Percentiles rank a stretch among this genome's conserved stretches.
These are phyloP conservation scores for Cladosporium sphaerospermum DNA, from an alignment of 2,329 filamentous ascomycete genomes.

Conservation along the genomic window DNA sequence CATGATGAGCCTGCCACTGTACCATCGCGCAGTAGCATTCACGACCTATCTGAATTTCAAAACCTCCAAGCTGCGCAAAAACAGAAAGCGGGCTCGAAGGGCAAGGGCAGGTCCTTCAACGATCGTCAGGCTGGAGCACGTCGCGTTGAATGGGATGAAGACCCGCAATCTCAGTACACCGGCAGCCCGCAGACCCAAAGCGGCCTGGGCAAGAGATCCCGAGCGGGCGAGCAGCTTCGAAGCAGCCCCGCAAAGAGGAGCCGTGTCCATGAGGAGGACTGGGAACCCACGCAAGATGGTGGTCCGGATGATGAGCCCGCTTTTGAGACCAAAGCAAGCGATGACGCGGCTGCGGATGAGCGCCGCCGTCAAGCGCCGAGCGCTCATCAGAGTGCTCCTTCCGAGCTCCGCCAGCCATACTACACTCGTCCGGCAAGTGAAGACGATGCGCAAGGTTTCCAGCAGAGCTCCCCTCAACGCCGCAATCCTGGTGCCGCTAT, in stretches of 20 bases:
- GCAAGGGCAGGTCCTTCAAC: slow-evolving; percentile 27
- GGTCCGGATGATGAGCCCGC: slow-evolving; percentile 19
- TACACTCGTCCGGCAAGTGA: neutral
- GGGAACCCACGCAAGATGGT: slow-evolving; percentile 30
- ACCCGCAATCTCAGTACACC: slow-evolving; percentile 20
- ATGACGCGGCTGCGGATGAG: slow-evolving; percentile 23
- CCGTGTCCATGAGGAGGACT: slow-evolving; percentile 27
- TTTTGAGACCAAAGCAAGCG: slow-evolving; percentile 38
- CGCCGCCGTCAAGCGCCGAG: slow-evolving; percentile 33
- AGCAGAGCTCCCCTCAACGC: slow-evolving; percentile 19
- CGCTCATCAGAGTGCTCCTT: neutral
- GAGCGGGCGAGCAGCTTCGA: slow-evolving; percentile 7
- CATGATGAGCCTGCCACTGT: neutral
- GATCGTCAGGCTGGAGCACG: slow-evolving; percentile 36
- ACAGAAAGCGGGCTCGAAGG: slow-evolving; percentile 4
- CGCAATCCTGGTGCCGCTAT: slow-evolving; percentile 28
- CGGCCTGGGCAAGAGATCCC: neutral
- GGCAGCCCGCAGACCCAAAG: neutral
- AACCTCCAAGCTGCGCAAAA: neutral
- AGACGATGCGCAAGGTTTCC: neutral
- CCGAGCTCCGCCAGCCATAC: slow-evolving; percentile 7
- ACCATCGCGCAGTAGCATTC: neutral
- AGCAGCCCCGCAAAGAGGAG: slow-evolving; percentile 22
- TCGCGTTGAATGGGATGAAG: slow-evolving; percentile 35
- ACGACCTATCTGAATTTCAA: slow-evolving; percentile 5